Base-by-base conservation (phyloP, 163 green algal species). In the Prototheca stagnorum region DNA sequence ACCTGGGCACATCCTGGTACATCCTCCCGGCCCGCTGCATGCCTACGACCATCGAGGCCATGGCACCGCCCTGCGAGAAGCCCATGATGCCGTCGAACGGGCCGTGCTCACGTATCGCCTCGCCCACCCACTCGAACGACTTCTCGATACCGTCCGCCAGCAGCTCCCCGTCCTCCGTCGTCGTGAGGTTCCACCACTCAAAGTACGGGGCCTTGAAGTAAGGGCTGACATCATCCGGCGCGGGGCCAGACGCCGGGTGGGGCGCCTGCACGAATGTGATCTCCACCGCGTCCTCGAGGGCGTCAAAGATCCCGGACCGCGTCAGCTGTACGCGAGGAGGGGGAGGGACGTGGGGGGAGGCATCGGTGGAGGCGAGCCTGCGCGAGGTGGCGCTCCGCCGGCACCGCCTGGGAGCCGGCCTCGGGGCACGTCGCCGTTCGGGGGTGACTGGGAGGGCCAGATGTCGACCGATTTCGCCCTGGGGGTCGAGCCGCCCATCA, bases 191-290 rank as follows among this genome's bases (percentile, higher is more conserved):
- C 61, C 61, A 70, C 46, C 48, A 57, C 40, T 83, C 63, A 19
- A 51, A 79, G 57, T 80, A 80, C 2, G 72, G 74, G 1, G 40
- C 48, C 1, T 60, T 8, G 31, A 77, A 83, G n/a, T 63, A 70
- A 6, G 53, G 60, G 14, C 35, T 19, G 2, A 85, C 76, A 49
- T 85, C 76, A 0, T 68, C 57, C 0, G 76, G 76, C 12, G 77
- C 69, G 6, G 59, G 57, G 0, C 76, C 76, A 35, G 47, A 68
- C 8, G 72, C 72, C 6, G 44, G 34, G 35, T 84, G 66, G 5
- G 76, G 76, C 0, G 75, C 76, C 45, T 82, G 65, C 2, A 79
- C 54, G 49, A 70, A 85, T 0, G 44, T 40, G 27, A 62, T 46
- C 46, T 53, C 44, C 25, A 2, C 14, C 11, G n/a, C 0, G n/a